These are phyloP conservation scores for Manihot esculenta DNA, from an alignment of 441 rosid genomes.

Conservation along the genomic window DNA sequence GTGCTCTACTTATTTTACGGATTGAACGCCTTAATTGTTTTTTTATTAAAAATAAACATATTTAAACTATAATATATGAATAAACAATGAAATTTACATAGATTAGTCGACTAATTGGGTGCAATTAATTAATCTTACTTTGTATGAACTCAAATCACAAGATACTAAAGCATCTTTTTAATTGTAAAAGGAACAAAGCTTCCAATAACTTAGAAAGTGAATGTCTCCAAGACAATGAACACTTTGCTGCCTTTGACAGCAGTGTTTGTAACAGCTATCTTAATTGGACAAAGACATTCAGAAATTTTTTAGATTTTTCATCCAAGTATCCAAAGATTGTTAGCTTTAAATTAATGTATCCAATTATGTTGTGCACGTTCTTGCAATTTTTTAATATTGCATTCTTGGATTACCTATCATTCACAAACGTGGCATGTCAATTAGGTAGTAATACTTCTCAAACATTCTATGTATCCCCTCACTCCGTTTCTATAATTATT, in stretches of 20 bases:
- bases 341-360: not conserved
- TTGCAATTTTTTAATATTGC: not conserved
- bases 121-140: too few relatives aligned
- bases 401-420: not conserved
- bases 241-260: not conserved
- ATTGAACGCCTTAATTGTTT: too few relatives aligned
- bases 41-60: too few relatives aligned
- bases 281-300: not conserved
- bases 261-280: not conserved
- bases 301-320: slow-evolving; percentile 11
- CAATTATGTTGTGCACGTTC: slow-evolving; percentile 30
- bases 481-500: not conserved
- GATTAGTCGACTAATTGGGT: too few relatives aligned
- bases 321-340: slow-evolving; percentile 12
- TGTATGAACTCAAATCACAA: too few relatives aligned
- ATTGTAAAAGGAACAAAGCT: too few relatives aligned
- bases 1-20: too few relatives aligned
- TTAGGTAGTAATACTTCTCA: not conserved
- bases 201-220: too few relatives aligned
- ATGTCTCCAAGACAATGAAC: not conserved
- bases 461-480: not conserved
- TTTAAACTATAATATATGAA: too few relatives aligned
- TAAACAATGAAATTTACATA: too few relatives aligned
- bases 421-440: not conserved
- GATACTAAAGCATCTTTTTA: too few relatives aligned